Conservation (phyloP, 1,284 basidiomycete species). For the Chalciporus sp. region DNA sequence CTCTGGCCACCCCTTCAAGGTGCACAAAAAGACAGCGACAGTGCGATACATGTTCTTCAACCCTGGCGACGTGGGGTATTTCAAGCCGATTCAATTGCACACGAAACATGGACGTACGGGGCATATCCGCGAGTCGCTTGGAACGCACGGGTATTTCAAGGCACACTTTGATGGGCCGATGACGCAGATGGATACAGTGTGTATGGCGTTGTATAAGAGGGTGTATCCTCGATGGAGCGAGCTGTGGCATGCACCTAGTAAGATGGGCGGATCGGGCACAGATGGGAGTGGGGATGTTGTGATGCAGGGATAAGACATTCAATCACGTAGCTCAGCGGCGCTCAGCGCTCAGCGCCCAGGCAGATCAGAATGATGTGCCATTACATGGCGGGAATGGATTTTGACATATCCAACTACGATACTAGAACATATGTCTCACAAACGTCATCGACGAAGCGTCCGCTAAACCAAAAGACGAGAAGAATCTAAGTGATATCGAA, state of each 20-base stretch:
- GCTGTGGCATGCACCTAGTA: conserved; percentile 43
- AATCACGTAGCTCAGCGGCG: no score
- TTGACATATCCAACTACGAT: no score
- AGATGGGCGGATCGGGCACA: not conserved
- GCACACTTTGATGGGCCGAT: conserved; percentile 95
- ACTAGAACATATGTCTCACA: no score
- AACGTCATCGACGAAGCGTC: no score
- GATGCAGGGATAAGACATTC: conserved; percentile 32
- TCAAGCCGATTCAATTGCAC: conserved; percentile 89
- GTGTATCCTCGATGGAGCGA: conserved; percentile 85
- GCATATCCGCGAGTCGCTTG: conserved; percentile 92
- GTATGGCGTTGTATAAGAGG: conserved; percentile 90
- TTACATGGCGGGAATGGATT: no score
- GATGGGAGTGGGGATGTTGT: conserved; percentile 13
- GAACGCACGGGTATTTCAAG: conserved; percentile 98
- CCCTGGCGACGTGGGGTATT: conserved; percentile 89
- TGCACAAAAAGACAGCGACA: conserved; percentile 97
- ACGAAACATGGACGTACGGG: conserved; percentile 94
- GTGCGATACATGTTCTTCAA: conserved; percentile 99
- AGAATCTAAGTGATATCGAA: no score
- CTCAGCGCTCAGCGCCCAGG: no score
- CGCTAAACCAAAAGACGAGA: no score
- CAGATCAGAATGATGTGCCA: no score
- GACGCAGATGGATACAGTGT: conserved; percentile 94
- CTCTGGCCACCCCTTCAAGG: conserved; percentile 95